These are phyloP conservation scores for Trichopus zeylanicus DNA, from an alignment of 116 monocot species.

Conservation along the genomic window DNA sequence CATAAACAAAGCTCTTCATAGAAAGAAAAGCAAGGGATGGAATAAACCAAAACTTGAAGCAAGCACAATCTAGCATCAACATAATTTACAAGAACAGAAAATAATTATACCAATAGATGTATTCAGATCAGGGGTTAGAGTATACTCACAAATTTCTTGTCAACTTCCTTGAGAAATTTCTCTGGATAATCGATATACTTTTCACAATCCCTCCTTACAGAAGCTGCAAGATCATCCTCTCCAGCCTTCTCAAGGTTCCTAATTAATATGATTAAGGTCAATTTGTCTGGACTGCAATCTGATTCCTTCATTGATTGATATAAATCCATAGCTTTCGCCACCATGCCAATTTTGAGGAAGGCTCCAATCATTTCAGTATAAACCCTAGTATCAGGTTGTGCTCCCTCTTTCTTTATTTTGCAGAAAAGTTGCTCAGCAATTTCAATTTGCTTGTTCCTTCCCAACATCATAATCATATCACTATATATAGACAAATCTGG, in stretches of 20 bases:
- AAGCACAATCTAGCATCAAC: too few species aligned
- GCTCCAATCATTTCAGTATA: conserved; percentile 82
- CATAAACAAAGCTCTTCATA: too few species aligned
- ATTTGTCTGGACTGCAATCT: conserved; percentile 47
- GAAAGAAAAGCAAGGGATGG: too few species aligned
- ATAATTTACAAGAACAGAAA: neutral
- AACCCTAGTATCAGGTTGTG: conserved; percentile 51
- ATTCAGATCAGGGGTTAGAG: neutral
- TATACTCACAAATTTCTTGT: conserved; percentile 54
- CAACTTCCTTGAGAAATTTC: conserved; percentile 47
- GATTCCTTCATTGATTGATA: conserved; percentile 65
- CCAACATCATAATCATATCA: conserved; percentile 76
- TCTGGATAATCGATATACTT: conserved; percentile 33
- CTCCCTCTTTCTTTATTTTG: conserved; percentile 35
- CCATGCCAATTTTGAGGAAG: conserved; percentile 41
- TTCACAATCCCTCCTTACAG: conserved; percentile 49
- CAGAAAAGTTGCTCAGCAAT: conserved; percentile 54
- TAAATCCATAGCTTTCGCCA: conserved; percentile 61
- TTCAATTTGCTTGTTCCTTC: conserved; percentile 60
- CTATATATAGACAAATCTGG: conserved; percentile 52
- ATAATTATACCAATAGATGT: neutral
- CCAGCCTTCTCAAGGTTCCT: conserved; percentile 68
- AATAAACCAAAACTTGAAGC: too few species aligned
- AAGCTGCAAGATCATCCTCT: conserved; percentile 34
- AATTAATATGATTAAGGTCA: conserved; percentile 70